Evolutionary conservation across 352 stramenopile genomes (phyloP).

Genomic region (Plasmopara muralis): DNA sequence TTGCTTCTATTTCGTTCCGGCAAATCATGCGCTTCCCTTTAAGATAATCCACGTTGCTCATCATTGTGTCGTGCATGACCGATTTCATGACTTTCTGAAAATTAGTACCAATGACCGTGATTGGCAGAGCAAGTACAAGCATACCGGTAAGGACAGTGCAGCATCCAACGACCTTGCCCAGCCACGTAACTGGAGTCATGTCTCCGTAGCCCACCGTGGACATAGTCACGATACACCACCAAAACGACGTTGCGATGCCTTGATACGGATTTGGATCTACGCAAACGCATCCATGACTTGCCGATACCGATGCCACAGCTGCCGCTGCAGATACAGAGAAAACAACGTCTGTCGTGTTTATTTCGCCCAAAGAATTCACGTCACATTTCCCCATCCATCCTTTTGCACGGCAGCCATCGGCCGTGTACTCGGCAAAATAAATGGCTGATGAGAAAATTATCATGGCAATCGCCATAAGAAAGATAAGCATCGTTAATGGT

Average conservation of each 20-base stretch:
- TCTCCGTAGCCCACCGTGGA: conserved; percentile 88
- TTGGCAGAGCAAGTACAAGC: conserved; percentile 82
- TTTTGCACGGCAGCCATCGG: conserved; percentile 47
- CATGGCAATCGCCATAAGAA: conserved; percentile 80
- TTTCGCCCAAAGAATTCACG: conserved; percentile 3
- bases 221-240: conserved; percentile 90
- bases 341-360: conserved; percentile 10
- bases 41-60: conserved; percentile 68
- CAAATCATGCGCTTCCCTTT: conserved; percentile 67
- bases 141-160: conserved; percentile 75
- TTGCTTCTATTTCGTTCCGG: conserved; percentile 66
- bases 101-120: conserved; percentile 86
- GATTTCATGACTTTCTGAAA: conserved; percentile 84
- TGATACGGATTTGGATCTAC: conserved; percentile 78
- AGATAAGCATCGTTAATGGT: conserved; percentile 80
- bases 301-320: conserved; percentile 16
- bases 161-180: conserved; percentile 66
- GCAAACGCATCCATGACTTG: conserved; percentile 32
- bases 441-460: conserved; percentile 81
- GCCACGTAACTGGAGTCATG: conserved; percentile 68
- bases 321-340: conserved; percentile 23
- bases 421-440: conserved; percentile 76
- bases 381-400: conserved; percentile 55
- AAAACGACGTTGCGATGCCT: conserved; percentile 76
- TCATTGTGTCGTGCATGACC: conserved; percentile 71